These are phyloP conservation scores for Fusarium mangiferae DNA, from an alignment of 2,329 filamentous ascomycete species.

Conservation along the genomic window DNA sequence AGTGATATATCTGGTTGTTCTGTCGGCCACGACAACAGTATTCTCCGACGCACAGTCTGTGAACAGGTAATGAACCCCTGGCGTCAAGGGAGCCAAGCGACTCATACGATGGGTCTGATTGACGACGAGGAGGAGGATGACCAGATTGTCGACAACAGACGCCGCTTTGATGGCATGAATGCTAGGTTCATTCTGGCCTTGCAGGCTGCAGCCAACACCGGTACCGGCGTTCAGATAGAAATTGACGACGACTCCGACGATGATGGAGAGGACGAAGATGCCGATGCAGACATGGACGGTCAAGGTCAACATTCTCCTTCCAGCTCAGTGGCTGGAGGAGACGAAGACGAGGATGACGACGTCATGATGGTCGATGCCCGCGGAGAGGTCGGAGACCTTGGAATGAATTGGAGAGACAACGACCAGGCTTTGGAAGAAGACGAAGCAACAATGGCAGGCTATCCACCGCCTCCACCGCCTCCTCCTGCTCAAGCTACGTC, in stretches of 20 bases:
- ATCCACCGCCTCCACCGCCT: conserved; percentile 70
- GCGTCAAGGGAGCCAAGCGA: conserved; percentile 85
- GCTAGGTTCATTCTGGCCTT: conserved; percentile 52
- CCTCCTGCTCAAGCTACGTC: conserved; percentile 63
- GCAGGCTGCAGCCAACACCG: conserved; percentile 47
- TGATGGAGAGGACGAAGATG: conserved; percentile 50
- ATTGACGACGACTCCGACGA: conserved; percentile 46
- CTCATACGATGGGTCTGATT: conserved; percentile 67
- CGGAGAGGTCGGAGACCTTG: conserved; percentile 57
- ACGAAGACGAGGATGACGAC: conserved; percentile 64
- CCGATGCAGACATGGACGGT: conserved; percentile 56
- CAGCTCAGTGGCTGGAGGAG: conserved; percentile 51
- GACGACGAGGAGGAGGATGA: conserved; percentile 60
- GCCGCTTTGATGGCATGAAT: conserved; percentile 48
- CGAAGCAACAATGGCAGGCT: conserved; percentile 81
- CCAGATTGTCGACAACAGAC: conserved; percentile 55
- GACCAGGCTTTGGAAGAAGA: conserved; percentile 79
- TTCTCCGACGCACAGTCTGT: conserved; percentile 85
- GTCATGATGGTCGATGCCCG: conserved; percentile 67
- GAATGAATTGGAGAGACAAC: conserved; percentile 62
- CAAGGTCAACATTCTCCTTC: conserved; percentile 50
- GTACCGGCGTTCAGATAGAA: conserved; percentile 44
- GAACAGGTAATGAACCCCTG: conserved; percentile 91
- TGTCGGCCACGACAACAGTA: conserved; percentile 80
- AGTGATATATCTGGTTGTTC: conserved; percentile 90